A percentile compares a stretch with the other conserved stretches of the same genome.
These are phyloP conservation scores for Thelephora ganbajun DNA, from an alignment of 768 basidiomycete species.

Conservation along the genomic window DNA sequence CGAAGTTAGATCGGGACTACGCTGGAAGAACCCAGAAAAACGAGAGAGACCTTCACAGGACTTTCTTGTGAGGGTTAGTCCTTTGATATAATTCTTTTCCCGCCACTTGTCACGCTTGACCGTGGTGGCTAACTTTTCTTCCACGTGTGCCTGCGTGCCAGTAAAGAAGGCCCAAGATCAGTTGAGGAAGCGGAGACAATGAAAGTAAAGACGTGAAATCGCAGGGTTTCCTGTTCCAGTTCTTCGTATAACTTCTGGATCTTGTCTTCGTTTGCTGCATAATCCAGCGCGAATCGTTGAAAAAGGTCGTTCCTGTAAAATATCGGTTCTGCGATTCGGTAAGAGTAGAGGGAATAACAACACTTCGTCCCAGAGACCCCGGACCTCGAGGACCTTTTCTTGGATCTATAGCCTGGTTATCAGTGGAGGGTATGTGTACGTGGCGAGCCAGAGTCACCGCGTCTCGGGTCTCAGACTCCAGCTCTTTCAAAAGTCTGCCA, in stretches of 20 bases:
- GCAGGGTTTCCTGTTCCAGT: constrained; percentile 10
- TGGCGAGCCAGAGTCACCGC: neutral
- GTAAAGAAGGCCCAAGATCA: no score
- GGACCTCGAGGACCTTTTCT: neutral
- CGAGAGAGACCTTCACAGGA: constrained; percentile 14
- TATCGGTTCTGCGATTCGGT: neutral
- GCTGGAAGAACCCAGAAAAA: constrained; percentile 14
- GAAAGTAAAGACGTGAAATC: constrained; percentile 6
- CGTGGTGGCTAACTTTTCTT: constrained; percentile 8
- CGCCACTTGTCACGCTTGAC: constrained; percentile 7
- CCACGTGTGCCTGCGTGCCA: constrained; percentile 7
- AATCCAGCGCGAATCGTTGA: constrained; percentile 14
- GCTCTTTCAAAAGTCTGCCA: no score
- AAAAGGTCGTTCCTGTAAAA: constrained; percentile 10
- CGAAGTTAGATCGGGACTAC: constrained; percentile 2
- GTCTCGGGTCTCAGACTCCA: neutral
- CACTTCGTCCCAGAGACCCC: neutral
- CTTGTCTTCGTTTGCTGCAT: constrained; percentile 14
- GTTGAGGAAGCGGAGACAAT: no score
- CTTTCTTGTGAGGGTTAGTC: constrained; percentile 12
- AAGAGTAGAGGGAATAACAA: no score
- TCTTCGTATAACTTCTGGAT: constrained; percentile 14
- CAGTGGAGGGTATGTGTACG: neutral
- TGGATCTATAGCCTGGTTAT: neutral
- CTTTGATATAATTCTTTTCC: constrained; percentile 5